Evolutionary conservation across 306 rosid genomes (phyloP), one percentile per base, ranked within the genome.

Genomic region (Mucuna pruriens): DNA sequence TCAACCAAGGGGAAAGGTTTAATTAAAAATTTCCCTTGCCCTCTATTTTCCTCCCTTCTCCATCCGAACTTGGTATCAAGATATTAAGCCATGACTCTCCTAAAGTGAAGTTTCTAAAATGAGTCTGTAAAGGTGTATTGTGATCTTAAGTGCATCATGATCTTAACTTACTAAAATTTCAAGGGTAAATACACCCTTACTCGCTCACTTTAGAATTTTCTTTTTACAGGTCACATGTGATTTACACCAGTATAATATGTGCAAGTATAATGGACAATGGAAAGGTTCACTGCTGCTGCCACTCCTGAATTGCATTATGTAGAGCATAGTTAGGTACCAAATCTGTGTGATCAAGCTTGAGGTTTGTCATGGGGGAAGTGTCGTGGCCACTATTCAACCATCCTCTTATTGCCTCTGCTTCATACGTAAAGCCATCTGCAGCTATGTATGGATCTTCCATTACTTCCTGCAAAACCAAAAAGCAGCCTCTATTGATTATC

Each of bases 291-390:
- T 51, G 82, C 63, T 90, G 96, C 80, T 88, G 90, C 99, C 99
- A 93, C 83, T 95, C 97, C 67, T n/a, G 95, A 86, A 95, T 95
- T 39, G 99, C 99, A 87, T 90, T 89, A 23, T 87, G 90, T 46
- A 95, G 88, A 2, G 97, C 99, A 84, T 91, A 88, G 80, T 93
- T 95, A 55, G 99, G 97, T 79, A 95, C 90, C 70, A 95, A 87
- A 77, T 89, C 75, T 71, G 88, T 89, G 96, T 93, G 95, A 29
- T 89, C 93, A 77, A 95, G 97, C 89, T 88, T 68, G 38, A 95
- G 98, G 88, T 95, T 95, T 75, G 99, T 95, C 99, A 95, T 95
- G 19, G 99, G 99, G 22, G 99, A 95, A 38, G 98, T 95, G 86
- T 85, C 23, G 80, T 91, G 98, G 78, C 95, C 99, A 80, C 89